Evolutionary conservation across 768 basidiomycete species (phyloP), one percentile per base, ranked within the genome.

Genomic region (Trametes sanguinea): DNA sequence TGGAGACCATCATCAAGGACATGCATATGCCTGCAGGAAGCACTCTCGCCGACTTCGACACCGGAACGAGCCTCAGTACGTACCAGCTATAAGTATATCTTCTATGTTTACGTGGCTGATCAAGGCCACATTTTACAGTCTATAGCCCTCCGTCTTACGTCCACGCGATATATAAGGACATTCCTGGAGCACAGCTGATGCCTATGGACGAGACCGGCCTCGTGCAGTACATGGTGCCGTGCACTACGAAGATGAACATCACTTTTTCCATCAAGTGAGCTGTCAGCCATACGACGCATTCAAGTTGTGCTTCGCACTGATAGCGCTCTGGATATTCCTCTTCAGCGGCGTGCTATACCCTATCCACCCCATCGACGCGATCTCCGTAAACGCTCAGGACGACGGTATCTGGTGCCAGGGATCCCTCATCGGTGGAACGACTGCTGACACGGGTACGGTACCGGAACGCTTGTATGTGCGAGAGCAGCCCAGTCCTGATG

Each of bases 31-130:
- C 52, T 4, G 11, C 35, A 7, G 40, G 48, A 17, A 52, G 58
- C 37, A 56, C 59, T 1, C 27, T 65, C 29, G 62, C 59, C 2
- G 43, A 45, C 33, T 59, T 67, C 43, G 68, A 69, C 42, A 69
- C 64, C 6, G 68, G 68, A 6, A 69, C 66, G 35, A 37, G 35
- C 35, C 6, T 37, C 11, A 37, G 35, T 37, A 37, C 22, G 22
- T 22, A 22, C 22, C 22, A 22, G 22, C 22, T 22, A 22, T 22
- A 22, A 4, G 22, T 27, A 58, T 61, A 3, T 16, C 2, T 32
- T 10, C 3, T 37, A 27, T 33, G 42, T 17, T 13, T 4, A 29
- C 35, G 2, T 17, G 22, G 5, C 22, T 3, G 1, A 40, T n/a
- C 16, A 33, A 48, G 29, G 43, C 6, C 5, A 11, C 5, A 11